These are phyloP conservation scores for Pythium sp. DNA, from an alignment of 352 stramenopile species.

Conservation along the genomic window DNA sequence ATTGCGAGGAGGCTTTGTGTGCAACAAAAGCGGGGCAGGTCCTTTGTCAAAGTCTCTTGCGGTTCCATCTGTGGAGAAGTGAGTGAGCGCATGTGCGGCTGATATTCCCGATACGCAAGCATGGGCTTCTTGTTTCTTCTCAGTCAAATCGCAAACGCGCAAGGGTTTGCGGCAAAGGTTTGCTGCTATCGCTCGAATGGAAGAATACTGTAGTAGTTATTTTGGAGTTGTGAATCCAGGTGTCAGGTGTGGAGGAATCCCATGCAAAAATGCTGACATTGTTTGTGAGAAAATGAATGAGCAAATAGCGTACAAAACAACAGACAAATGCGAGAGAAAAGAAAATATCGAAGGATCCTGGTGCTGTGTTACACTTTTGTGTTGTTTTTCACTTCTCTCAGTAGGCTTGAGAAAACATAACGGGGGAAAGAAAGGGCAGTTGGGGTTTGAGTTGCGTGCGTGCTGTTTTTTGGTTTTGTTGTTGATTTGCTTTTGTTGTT, in stretches of 20 bases:
- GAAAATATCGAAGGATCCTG: not conserved
- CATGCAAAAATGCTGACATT: too few relatives aligned
- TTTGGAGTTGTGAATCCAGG: not conserved
- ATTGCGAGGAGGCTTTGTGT: not conserved
- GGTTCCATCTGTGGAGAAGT: not conserved
- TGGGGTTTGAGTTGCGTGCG: constrained; percentile 1
- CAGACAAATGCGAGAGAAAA: not conserved
- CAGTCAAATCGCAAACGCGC: not conserved
- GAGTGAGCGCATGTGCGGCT: too few relatives aligned
- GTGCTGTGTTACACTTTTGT: not conserved
- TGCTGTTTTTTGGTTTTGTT: not conserved
- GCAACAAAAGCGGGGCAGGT: not conserved
- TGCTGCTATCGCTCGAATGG: not conserved
- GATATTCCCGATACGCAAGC: not conserved
- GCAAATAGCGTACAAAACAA: not conserved
- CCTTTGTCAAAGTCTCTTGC: too few relatives aligned
- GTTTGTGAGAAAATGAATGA: too few relatives aligned
- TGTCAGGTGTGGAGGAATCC: too few relatives aligned
- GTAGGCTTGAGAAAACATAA: not conserved
- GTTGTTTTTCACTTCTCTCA: not conserved
- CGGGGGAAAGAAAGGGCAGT: not conserved
- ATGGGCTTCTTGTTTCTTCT: too few relatives aligned
- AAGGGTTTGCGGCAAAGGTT: not conserved
- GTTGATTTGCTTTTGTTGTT: constrained; percentile 8
- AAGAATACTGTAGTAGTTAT: not conserved